Base-by-base conservation (phyloP, 441 rosid genomes). In the Eruca vesicaria region DNA sequence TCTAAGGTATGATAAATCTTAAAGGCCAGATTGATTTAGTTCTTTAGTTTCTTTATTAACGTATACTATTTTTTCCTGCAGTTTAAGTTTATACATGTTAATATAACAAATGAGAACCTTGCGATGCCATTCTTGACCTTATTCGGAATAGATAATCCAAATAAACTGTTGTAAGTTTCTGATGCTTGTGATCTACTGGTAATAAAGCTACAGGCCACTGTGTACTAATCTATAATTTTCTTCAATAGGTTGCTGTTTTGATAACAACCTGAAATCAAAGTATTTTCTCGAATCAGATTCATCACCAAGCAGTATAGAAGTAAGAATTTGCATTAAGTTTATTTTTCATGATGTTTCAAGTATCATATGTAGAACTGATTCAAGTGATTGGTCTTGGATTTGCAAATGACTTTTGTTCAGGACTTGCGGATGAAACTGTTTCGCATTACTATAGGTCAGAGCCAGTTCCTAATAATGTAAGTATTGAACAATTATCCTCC, bases 121-220 rank as follows among this genome's bases (percentile, higher is more conserved):
- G 98, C 97, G 29, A 92, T 92, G 87, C 97, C 96, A 59, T 88
- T 90, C 86, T 86, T 95, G 76, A 89, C 97, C 62, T 82, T 95
- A 64, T 88, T 88, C 62, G 96, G 97, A 66, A 87, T 92, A 58
- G 98, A 95, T 83, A 93, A 91, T 63, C 73, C 94, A 35, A 74
- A 86, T 57, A 73, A 61, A 82, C 84, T 7, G 81, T 86, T 89
- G 99, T 95, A 75, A 79, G 94, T 78, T 48, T 68, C 3, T 28
- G 31, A 28, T 28, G 5, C 31, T 28, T 28, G 31, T 28, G 31
- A 28, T 28, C 26, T 23, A 23, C 26, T 1, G 26, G 26, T 23
- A 23, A 23, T 23, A 23, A 23, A 23, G 26, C 26, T 23, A 23
- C 26, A 23, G 3, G 26, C 26, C 26, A 23, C 1, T 23, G 26